A percentile compares a stretch with the other conserved stretches of the same genome.
Conservation (phyloP, 1,284 basidiomycete species). For the Peniophora sp. region DNA sequence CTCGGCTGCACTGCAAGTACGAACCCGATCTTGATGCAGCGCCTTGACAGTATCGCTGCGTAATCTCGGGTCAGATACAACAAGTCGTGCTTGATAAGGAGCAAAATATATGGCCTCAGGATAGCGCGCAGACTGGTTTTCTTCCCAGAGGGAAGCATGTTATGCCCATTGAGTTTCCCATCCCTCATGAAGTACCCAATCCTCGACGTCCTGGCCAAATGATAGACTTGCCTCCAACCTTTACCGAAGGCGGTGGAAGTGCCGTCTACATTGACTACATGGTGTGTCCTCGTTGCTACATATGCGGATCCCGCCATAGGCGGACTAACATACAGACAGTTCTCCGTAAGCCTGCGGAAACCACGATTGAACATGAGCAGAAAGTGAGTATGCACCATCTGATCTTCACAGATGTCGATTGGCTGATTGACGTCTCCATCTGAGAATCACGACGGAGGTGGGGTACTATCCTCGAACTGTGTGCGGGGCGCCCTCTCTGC, state of each 20-base stretch:
- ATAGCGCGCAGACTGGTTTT: slow-evolving; percentile 8
- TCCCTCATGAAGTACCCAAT: slow-evolving; percentile 20
- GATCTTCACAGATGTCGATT: too few species aligned
- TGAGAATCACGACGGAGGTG: slow-evolving; percentile 24
- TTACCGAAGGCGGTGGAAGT: slow-evolving; percentile 26
- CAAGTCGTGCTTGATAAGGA: slow-evolving; percentile 20
- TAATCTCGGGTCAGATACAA: slow-evolving; percentile 21
- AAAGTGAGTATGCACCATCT: too few species aligned
- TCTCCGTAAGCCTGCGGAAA: slow-evolving; percentile 22
- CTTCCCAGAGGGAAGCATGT: slow-evolving; percentile 20
- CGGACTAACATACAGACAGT: too few species aligned
- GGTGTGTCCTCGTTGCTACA: too few species aligned
- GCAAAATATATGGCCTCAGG: slow-evolving; percentile 18
- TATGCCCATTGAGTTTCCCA: slow-evolving; percentile 22
- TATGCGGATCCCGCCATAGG: too few species aligned
- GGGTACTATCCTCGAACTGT: slow-evolving; percentile 30
- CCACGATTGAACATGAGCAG: too few species aligned
- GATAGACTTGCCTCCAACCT: slow-evolving; percentile 27
- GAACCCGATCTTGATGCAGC: slow-evolving; percentile 18
- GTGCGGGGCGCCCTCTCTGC: slow-evolving; percentile 36
- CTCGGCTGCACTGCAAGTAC: not conserved
- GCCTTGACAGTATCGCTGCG: too few species aligned
- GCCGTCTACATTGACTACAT: slow-evolving; percentile 30
- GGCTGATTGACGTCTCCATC: too few species aligned
- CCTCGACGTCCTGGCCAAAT: slow-evolving; percentile 6